Evolutionary conservation across 257 asterid genomes (phyloP), one percentile per base, ranked within the genome.

Genomic region (Verbena officinalis): DNA sequence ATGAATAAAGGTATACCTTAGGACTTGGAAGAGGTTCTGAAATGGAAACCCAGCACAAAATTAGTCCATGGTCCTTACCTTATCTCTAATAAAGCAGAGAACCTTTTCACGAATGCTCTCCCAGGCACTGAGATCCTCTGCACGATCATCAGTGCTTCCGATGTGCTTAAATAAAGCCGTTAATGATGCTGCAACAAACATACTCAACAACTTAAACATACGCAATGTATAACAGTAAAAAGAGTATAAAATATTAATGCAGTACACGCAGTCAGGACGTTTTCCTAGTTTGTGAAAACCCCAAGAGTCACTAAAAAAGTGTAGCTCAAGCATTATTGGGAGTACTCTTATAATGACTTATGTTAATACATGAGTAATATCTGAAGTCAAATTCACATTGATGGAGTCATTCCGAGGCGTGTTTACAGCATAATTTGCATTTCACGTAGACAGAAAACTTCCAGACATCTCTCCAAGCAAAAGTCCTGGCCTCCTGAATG

Each of bases 81-180:
- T 93, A 73, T 93, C 98, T 64, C 90, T 79, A 54, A 93, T 70
- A 81, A 89, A 93, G 79, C 85, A 70, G 39, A 93, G 81, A 77
- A 87, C 96, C 74, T 89, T 93, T 76, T 93, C 96, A 16, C 98
- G 97, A 34, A 85, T 72, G 70, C 82, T 77, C 77, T 93, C 98
- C 86, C 97, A 87, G 54, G 90, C 76, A 76, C 84, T 76, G 66
- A 79, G 72, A 62, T 91, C 96, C 54, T 89, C 98, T 1, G 86
- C 76, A 76, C 90, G 83, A 49, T 92, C 98, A 59, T 89, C 97
- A 51, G 84, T 82, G 82, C 84, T 83, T 38, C 97, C 91, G 55
- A 92, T 75, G 73, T 80, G 93, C 94, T 89, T 90, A 77, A 92
- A 92, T 70, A 89, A 67, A 68, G 91, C 90, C 24, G 97, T 90